Percentiles rank a stretch among this genome's conserved stretches.
phyloP scores from a whole-genome alignment of 1,139 yeast species.

The Yamadazyma songkhlaensis region DNA sequence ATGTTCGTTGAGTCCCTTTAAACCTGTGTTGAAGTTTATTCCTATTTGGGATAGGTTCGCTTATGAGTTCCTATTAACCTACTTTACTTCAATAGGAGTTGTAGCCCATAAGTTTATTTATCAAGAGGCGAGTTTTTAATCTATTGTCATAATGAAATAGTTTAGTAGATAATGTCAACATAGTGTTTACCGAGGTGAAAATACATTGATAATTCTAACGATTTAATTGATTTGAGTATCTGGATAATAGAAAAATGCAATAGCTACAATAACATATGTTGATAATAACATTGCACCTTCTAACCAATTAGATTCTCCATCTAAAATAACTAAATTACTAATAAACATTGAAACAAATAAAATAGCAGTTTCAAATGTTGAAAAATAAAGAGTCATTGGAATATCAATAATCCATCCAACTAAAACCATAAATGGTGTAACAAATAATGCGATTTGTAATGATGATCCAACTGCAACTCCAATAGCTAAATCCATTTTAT shows the following conservation, averaged over 20 bases:
- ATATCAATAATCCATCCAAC: conserved; percentile 88
- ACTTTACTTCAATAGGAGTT: too few relatives aligned
- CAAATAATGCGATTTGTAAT: conserved; percentile 89
- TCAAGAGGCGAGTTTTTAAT: too few relatives aligned
- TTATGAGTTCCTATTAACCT: too few relatives aligned
- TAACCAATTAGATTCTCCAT: conserved; percentile 95
- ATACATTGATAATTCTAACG: not conserved
- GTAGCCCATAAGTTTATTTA: too few relatives aligned
- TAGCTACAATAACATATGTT: conserved; percentile 80
- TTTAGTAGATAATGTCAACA: too few relatives aligned
- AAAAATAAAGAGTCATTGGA: conserved; percentile 90
- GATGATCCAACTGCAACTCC: conserved; percentile 98
- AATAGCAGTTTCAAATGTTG: conserved; percentile 91
- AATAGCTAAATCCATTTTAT: conserved; percentile 95
- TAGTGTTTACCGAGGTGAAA: not conserved
- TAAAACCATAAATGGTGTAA: conserved; percentile 91
- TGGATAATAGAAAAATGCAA: conserved; percentile 84
- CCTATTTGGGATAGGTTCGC: too few relatives aligned
- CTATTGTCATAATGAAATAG: too few relatives aligned
- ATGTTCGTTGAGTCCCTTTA: too few relatives aligned
- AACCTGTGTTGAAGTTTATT: too few relatives aligned
- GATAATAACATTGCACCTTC: conserved; percentile 92
- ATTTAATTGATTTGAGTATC: conserved; percentile 25
- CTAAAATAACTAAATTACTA: conserved; percentile 80
- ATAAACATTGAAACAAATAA: conserved; percentile 85